Evolutionary conservation across 768 basidiomycete species (phyloP), one percentile per base, ranked within the genome.

Genomic region (Cyclocybe cylindracea): DNA sequence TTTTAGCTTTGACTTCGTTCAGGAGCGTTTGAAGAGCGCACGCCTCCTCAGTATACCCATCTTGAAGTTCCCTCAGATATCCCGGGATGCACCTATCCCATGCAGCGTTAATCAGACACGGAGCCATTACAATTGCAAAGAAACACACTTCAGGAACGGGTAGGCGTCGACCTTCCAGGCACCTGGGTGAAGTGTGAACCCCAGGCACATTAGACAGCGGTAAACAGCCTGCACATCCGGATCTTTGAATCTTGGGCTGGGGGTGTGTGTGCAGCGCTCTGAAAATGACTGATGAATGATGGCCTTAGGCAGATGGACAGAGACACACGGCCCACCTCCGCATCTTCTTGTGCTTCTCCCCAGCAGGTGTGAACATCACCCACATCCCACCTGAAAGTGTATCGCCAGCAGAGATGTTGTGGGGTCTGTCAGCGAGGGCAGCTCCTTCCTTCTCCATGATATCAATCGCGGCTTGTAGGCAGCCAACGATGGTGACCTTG

Each of bases 401-500:
- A 53, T 85, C 83, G 4, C 84, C 84, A 0, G 78, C 84, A 1
- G 84, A 75, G 39, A 86, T 81, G 10, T 70, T 72, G 3, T 69
- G 64, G 16, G 84, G 84, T 44, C 84, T 69, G 57, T 85, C 84
- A 1, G 75, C 78, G n/a, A 80, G 64, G 4, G 71, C 55, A 3
- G 78, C 76, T n/a, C 84, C 84, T 56, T 85, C 80, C 46, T 80
- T 80, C 60, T 86, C 84, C 83, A 86, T 81, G 50, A 86, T 78
- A 14, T 86, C 83, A 0, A 84, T 74, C 0, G 84, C 83, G 36
- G 82, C 83, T 63, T 84, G 64, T 44, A 80, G 61, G 2, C 80
- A 67, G 0, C 79, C 78, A 31, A 83, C 70, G 41, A 85, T 70
- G 48, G 80, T 63, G 39, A 74, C 86, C 85, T 49, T 81, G 70